These are phyloP conservation scores for Colletotrichum sp. DNA, from an alignment of 2,329 filamentous ascomycete species.

Conservation along the genomic window DNA sequence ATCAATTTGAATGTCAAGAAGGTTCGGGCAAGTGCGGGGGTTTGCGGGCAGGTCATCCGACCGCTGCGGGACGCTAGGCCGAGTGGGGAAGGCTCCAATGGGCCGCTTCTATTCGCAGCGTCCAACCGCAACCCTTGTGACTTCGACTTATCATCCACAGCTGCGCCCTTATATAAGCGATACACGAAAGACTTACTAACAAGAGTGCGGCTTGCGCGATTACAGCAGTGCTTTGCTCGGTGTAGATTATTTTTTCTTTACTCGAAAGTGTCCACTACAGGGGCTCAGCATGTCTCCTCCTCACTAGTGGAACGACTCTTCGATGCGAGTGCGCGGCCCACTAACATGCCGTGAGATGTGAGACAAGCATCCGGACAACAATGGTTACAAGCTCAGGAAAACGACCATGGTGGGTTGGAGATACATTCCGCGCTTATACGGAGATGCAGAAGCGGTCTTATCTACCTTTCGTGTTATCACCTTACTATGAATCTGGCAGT, in stretches of 20 bases:
- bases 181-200: neutral
- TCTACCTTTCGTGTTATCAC: neutral
- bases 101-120: neutral
- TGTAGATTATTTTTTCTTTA: neutral
- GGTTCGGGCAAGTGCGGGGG: neutral
- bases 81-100: neutral
- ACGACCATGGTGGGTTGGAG: neutral
- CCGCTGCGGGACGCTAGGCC: neutral
- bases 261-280: neutral
- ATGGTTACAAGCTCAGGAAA: neutral
- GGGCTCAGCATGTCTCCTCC: neutral
- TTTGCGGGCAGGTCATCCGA: neutral
- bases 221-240: neutral
- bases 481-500: neutral
- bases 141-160: neutral
- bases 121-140: neutral
- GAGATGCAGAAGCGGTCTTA: neutral
- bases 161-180: neutral
- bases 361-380: neutral
- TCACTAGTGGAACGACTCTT: neutral
- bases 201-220: neutral
- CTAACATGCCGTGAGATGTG: neutral
- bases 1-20: neutral
- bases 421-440: neutral
- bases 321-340: neutral